A percentile compares a stretch with the other conserved stretches of the same genome.
Evolutionary conservation across 2,329 filamentous ascomycete genomes (phyloP).

Genomic region (Aspergillus candidus): DNA sequence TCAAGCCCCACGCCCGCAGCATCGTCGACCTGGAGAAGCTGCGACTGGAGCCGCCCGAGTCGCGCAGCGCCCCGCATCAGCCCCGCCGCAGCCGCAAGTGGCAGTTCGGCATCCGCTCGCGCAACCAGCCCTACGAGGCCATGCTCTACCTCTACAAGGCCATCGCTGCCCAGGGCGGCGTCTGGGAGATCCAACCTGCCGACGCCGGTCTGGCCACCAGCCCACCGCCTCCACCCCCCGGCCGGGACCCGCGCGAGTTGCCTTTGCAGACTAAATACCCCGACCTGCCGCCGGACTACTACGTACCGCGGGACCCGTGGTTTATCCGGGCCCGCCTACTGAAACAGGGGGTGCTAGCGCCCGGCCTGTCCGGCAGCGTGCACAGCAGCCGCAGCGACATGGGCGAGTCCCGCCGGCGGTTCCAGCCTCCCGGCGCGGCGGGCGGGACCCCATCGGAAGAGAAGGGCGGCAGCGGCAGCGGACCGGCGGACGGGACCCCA

Average conservation of each 20-base stretch:
- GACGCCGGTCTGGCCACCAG: conserved; percentile 36
- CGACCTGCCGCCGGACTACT: conserved; percentile 56
- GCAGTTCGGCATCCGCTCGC: conserved; percentile 95
- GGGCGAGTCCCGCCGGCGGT: conserved; percentile 36
- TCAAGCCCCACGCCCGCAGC: conserved; percentile 78
- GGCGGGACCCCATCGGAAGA: conserved; percentile 29
- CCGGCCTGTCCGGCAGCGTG: conserved; percentile 36
- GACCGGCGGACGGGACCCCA: conserved; percentile 24
- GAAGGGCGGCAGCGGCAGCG: conserved; percentile 22
- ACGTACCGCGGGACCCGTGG: conserved; percentile 90
- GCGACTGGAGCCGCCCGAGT: conserved; percentile 52
- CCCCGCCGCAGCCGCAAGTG: conserved; percentile 72
- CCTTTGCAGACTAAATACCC: conserved; percentile 41
- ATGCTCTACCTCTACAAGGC: conserved; percentile 94
- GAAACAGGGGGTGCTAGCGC: conserved; percentile 66
- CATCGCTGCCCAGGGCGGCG: conserved; percentile 76
- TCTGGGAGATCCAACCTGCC: conserved; percentile 63
- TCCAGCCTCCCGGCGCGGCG: conserved; percentile 30
- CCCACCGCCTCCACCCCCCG: conserved; percentile 12
- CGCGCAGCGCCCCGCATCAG: conserved; percentile 37
- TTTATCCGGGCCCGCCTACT: conserved; percentile 86
- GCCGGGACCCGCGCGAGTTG: too few species aligned
- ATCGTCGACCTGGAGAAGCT: conserved; percentile 60
- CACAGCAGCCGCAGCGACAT: conserved; percentile 38
- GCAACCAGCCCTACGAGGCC: conserved; percentile 90